Evolutionary conservation across 2,329 filamentous ascomycete genomes (phyloP).

Genomic region (Didymella exigua): DNA sequence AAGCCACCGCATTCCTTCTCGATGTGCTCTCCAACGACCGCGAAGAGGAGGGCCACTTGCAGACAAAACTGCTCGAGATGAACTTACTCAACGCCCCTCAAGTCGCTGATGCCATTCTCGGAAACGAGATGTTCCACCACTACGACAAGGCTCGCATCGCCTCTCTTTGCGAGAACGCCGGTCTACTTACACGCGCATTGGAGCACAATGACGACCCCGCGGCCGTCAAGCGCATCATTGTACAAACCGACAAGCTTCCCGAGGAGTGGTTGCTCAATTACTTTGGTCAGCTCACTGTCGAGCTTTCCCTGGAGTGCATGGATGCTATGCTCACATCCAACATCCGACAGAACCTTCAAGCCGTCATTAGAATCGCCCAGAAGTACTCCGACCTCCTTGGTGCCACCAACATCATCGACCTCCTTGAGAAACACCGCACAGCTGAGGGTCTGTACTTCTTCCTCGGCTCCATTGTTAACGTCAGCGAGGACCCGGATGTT

Average conservation of each 20-base stretch:
- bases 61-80: slow-evolving; percentile 97
- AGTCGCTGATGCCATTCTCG: slow-evolving; percentile 95
- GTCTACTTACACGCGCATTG: slow-evolving; percentile 71
- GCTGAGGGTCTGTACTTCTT: slow-evolving; percentile 98
- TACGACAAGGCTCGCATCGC: slow-evolving; percentile 92
- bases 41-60: slow-evolving; percentile 89
- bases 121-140: slow-evolving; percentile 98
- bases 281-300: slow-evolving; percentile 93
- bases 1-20: slow-evolving; percentile 95
- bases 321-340: slow-evolving; percentile 97
- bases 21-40: slow-evolving; percentile 95
- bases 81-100: slow-evolving; percentile 95
- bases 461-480: slow-evolving; percentile 94
- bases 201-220: slow-evolving; percentile 94
- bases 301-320: slow-evolving; percentile 90
- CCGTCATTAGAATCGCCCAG: slow-evolving; percentile 92
- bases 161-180: slow-evolving; percentile 89
- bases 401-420: slow-evolving; percentile 82
- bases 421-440: slow-evolving; percentile 97
- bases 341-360: slow-evolving; percentile 94
- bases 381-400: slow-evolving; percentile 97
- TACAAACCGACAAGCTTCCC: slow-evolving; percentile 85
- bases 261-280: slow-evolving; percentile 90
- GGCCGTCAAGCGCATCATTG: slow-evolving; percentile 85
- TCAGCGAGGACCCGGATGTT: slow-evolving; percentile 93